phyloP scores from a whole-genome alignment of 2,329 filamentous ascomycete species.

The Trichoderma cornu-damae region DNA sequence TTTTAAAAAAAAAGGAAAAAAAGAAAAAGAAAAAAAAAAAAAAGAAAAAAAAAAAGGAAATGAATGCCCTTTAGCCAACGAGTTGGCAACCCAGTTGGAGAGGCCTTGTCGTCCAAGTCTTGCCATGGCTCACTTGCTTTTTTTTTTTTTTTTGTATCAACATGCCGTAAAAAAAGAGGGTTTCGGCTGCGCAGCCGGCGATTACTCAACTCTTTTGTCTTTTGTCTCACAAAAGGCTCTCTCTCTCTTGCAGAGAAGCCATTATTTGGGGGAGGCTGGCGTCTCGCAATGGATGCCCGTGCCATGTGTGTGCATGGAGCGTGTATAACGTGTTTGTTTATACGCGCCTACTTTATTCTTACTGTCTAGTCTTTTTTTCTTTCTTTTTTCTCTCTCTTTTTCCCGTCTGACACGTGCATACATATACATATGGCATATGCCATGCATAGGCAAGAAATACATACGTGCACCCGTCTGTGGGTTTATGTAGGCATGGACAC shows the following conservation, averaged over 20 bases:
- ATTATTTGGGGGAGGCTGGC: neutral
- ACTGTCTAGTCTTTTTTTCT: neutral
- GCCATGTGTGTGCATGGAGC: neutral
- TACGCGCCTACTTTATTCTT: neutral
- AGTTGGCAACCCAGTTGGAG: no score
- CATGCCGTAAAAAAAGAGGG: neutral
- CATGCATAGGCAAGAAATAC: slow-evolving; percentile 12
- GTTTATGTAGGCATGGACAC: neutral
- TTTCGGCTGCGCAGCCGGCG: no score
- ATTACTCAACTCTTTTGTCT: no score
- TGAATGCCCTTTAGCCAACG: no score
- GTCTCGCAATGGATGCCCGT: neutral
- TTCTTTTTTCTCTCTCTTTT: no score
- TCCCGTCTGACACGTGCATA: slow-evolving; percentile 14
- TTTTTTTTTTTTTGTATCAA: no score
- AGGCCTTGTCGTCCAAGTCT: no score
- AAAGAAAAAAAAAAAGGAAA: no score
- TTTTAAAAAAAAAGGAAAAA: no score
- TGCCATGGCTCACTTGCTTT: no score
- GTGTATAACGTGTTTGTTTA: neutral
- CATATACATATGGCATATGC: slow-evolving; percentile 1
- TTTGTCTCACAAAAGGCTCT: no score
- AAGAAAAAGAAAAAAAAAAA: no score
- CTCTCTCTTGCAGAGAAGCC: neutral
- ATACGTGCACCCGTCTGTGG: slow-evolving; percentile 3